phyloP scores from a whole-genome alignment of 164 flowering plant genomes.

The Magnolia sinica region DNA sequence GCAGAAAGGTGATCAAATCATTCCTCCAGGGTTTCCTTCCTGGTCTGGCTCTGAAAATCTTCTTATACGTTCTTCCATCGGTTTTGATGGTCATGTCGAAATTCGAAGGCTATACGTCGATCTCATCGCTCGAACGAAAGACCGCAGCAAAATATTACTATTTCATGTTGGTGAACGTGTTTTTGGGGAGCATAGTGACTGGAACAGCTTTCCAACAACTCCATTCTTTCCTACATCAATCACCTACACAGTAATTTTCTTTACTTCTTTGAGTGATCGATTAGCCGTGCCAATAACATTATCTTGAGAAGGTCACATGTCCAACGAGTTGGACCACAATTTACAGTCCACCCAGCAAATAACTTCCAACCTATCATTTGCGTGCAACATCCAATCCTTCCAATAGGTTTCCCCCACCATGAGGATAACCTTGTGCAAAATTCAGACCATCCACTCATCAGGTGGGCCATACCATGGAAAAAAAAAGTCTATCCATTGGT shows the following conservation, averaged over 20 bases:
- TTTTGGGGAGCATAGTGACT: conserved; percentile 85
- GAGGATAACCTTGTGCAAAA: neutral
- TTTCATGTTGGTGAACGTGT: conserved; percentile 94
- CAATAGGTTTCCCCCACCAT: too few relatives aligned
- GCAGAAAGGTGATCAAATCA: conserved; percentile 87
- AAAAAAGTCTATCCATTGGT: too few relatives aligned
- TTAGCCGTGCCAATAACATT: too few relatives aligned
- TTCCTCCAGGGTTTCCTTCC: conserved; percentile 98
- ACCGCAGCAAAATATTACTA: conserved; percentile 88
- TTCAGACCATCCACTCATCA: neutral
- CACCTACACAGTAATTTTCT: conserved; percentile 75
- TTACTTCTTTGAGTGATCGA: conserved; percentile 5
- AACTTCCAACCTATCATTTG: too few relatives aligned
- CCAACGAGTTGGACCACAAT: too few relatives aligned
- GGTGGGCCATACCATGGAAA: too few relatives aligned
- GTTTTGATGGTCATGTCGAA: conserved; percentile 89
- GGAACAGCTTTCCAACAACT: conserved; percentile 98
- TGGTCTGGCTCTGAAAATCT: conserved; percentile 85
- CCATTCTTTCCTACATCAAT: conserved; percentile 78
- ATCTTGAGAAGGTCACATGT: too few relatives aligned
- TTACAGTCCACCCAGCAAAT: too few relatives aligned
- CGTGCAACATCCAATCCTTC: too few relatives aligned
- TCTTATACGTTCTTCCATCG: conserved; percentile 75
- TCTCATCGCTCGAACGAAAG: conserved; percentile 71
- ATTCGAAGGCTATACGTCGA: conserved; percentile 77